A percentile compares a stretch with the other conserved stretches of the same genome.
These are phyloP conservation scores for Zalerion maritima DNA, from an alignment of 495 filamentous ascomycete species.

Conservation along the genomic window DNA sequence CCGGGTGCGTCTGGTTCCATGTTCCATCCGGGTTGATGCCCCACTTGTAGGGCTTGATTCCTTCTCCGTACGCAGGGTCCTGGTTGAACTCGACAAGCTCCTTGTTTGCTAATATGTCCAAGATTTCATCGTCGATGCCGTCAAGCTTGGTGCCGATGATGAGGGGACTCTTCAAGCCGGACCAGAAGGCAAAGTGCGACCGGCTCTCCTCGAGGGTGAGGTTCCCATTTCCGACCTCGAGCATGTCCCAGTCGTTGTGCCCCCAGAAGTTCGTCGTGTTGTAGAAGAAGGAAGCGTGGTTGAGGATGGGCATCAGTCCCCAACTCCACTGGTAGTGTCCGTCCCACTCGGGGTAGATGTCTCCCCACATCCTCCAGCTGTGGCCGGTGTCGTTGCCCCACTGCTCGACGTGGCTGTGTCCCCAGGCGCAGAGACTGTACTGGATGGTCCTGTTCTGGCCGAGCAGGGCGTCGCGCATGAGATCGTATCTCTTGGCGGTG, in stretches of 20 bases:
- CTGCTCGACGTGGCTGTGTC: slow-evolving; percentile 32
- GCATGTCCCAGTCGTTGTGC: slow-evolving; percentile 51
- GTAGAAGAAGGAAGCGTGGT: slow-evolving; percentile 13
- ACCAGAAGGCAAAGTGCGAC: slow-evolving; percentile 29
- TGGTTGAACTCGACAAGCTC: slow-evolving; percentile 48
- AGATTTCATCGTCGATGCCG: slow-evolving; percentile 23
- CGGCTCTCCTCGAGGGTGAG: slow-evolving; percentile 32
- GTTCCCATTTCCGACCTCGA: slow-evolving; percentile 50
- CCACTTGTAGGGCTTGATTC: slow-evolving; percentile 52
- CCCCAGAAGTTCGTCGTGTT: slow-evolving; percentile 38
- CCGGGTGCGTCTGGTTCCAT: slow-evolving; percentile 41
- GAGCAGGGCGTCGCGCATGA: slow-evolving; percentile 48
- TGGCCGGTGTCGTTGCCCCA: slow-evolving; percentile 38
- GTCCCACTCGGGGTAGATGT: slow-evolving; percentile 32
- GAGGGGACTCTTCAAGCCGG: slow-evolving; percentile 14
- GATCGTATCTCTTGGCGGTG: slow-evolving; percentile 34
- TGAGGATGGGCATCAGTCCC: slow-evolving; percentile 19
- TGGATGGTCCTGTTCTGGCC: slow-evolving; percentile 40
- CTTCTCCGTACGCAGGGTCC: slow-evolving; percentile 35
- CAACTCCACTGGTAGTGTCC: slow-evolving; percentile 32
- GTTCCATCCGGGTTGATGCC: slow-evolving; percentile 47
- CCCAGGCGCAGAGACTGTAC: slow-evolving; percentile 56
- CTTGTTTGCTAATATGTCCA: slow-evolving; percentile 43
- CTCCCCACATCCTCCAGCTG: slow-evolving; percentile 41
- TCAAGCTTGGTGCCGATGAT: slow-evolving; percentile 32